Percentiles rank a stretch among this genome's conserved stretches.
phyloP scores from a whole-genome alignment of 768 basidiomycete genomes.

The Nevesoporus exiguus region DNA sequence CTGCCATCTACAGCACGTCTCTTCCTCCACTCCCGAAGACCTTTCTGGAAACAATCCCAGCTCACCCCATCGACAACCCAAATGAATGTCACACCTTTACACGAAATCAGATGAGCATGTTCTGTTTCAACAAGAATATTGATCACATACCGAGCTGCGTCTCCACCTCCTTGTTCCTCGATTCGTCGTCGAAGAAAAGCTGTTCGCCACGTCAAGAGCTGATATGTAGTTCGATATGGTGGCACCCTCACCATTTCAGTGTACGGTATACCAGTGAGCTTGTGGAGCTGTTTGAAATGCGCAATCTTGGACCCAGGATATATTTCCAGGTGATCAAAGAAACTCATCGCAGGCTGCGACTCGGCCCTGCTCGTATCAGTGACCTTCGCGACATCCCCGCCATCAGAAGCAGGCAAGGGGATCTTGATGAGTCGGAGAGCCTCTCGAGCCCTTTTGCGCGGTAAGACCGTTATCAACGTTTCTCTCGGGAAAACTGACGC shows the following conservation, averaged over 20 bases:
- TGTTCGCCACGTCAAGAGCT: conserved; percentile 17
- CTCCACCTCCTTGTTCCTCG: conserved; percentile 48
- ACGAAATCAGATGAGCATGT: background rate
- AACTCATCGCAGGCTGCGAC: conserved; percentile 48
- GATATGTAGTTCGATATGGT: background rate
- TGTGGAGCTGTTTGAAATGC: conserved; percentile 74
- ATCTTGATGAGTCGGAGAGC: conserved; percentile 65
- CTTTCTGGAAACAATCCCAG: conserved; percentile 61
- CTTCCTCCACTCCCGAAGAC: conserved; percentile 67
- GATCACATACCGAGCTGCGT: conserved; percentile 45
- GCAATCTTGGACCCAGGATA: conserved; percentile 79
- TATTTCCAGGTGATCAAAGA: conserved; percentile 72
- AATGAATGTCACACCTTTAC: conserved; percentile 74
- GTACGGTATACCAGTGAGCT: conserved; percentile 73
- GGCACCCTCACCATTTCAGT: conserved; percentile 62
- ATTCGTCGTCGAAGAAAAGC: conserved; percentile 75
- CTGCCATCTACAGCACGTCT: conserved; percentile 30
- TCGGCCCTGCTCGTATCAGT: conserved; percentile 14
- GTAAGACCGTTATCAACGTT: background rate
- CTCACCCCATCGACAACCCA: conserved; percentile 65
- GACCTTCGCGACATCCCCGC: conserved; percentile 21
- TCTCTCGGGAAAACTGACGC: background rate
- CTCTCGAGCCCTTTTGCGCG: conserved; percentile 57
- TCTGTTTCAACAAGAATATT: background rate
- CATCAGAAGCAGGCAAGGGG: conserved; percentile 36